Evolutionary conservation across 805 yeast genomes (phyloP).

Genomic region (Clavispora phyllophila): DNA sequence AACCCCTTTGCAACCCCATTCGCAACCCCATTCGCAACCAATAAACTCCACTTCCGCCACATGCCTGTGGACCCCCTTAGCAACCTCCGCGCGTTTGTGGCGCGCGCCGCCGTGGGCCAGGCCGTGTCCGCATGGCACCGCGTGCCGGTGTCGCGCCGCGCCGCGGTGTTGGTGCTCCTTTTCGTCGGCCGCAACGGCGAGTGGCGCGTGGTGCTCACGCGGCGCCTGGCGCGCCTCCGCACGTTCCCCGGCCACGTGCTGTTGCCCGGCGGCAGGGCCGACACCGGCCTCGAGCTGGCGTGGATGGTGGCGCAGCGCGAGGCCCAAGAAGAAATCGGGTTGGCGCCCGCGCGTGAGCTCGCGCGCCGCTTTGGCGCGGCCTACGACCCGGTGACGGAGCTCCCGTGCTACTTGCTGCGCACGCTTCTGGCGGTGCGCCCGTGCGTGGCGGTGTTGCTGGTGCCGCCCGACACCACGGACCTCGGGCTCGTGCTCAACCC

Average conservation of each 20-base stretch:
- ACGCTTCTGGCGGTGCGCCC: slow-evolving; percentile 84
- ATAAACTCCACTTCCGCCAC: too few relatives aligned
- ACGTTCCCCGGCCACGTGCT: slow-evolving; percentile 88
- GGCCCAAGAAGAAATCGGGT: slow-evolving; percentile 82
- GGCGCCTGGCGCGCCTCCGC: slow-evolving; percentile 62
- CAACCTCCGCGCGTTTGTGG: slow-evolving; percentile 29
- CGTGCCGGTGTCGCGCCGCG: slow-evolving; percentile 62
- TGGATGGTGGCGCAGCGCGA: slow-evolving; percentile 78
- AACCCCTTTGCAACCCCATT: too few relatives aligned
- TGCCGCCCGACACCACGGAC: slow-evolving; percentile 19
- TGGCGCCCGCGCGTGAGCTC: slow-evolving; percentile 47
- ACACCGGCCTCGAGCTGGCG: slow-evolving; percentile 56
- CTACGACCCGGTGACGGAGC: slow-evolving; percentile 53
- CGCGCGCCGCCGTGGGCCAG: slow-evolving; percentile 27
- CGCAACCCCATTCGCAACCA: background rate
- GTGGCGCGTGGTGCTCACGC: slow-evolving; percentile 71
- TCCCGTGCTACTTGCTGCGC: slow-evolving; percentile 80
- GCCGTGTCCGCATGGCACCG: slow-evolving; percentile 51
- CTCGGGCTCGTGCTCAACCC: slow-evolving; percentile 56
- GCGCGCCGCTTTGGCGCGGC: slow-evolving; percentile 44
- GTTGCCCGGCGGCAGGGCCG: slow-evolving; percentile 92
- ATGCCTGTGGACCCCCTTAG: slow-evolving; percentile 17
- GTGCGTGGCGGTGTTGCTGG: slow-evolving; percentile 58
- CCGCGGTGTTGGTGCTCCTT: slow-evolving; percentile 73
- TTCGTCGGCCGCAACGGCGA: slow-evolving; percentile 73